Evolutionary conservation across 768 basidiomycete genomes (phyloP), one percentile per base, ranked within the genome.

Genomic region (Pisolithus albus): DNA sequence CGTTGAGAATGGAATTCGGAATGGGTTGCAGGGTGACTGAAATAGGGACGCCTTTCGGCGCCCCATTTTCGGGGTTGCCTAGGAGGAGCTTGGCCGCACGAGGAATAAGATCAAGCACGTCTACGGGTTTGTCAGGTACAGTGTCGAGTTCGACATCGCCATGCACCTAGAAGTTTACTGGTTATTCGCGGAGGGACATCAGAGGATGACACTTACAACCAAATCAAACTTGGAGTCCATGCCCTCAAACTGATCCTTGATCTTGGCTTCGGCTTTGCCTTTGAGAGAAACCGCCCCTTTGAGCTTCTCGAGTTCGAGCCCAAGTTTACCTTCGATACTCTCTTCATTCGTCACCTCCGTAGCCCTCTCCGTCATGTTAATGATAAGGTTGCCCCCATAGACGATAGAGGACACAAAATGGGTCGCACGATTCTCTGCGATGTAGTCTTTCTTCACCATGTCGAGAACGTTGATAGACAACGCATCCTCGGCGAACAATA

Each of bases 351-450:
- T 23, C 21, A 23, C 21, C 21, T 23, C 21, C 21, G 50, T 47
- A 21, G 56, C 51, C 18, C 59, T 51, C 24, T 56, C 56, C 43
- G 53, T 59, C n/a, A 59, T 46, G 38, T 50, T n/a, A 26, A 43
- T 42, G 23, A 50, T 18, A 15, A 50, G 16, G 28, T 44, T 44
- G 4, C 49, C 49, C 4, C 49, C 49, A 13, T 43, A 50, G n/a
- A 36, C 21, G 41, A 50, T 32, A 5, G 40, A 10, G 0, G 49
- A 50, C 3, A 50, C 49, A 28, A 50, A 50, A 23, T 50, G 49
- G 1, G 49, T 50, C 9, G 49, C 28, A 11, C 11, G 7, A 4
- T 36, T 13, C 10, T 15, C 21, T 1, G n/a, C 4, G 9, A 48
- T 39, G 34, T 48, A 48, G 16, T 32, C 15, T 3, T 38, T 6